phyloP scores from a whole-genome alignment of 371 early-diverging fungal species.

The Apophysomyces ossiformis region DNA sequence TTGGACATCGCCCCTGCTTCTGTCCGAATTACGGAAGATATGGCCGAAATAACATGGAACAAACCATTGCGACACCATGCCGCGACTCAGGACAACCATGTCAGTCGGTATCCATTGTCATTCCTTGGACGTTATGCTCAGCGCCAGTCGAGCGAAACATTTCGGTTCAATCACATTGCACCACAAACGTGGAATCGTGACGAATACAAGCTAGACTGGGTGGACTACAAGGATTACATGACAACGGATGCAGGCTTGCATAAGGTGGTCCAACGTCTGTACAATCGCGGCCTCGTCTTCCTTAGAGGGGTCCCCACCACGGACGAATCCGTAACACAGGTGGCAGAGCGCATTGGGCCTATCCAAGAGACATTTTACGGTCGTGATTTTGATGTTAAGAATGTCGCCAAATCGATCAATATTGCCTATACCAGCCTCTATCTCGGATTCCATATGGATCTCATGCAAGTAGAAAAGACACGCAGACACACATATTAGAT shows the following conservation, averaged over 20 bases:
- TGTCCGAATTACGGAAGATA: conserved; percentile 32
- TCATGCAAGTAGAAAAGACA: conserved; percentile 64
- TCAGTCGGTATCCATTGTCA: conserved; percentile 47
- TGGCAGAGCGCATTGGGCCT: conserved; percentile 78
- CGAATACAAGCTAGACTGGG: conserved; percentile 53
- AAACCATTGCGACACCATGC: conserved; percentile 39
- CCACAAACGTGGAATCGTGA: conserved; percentile 58
- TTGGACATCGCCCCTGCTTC: conserved; percentile 50
- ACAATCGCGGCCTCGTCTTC: conserved; percentile 76
- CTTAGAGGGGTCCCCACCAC: conserved; percentile 70
- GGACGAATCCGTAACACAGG: conserved; percentile 55
- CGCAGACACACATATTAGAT: too few species aligned
- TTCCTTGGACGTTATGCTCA: conserved; percentile 45
- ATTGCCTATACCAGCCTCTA: conserved; percentile 88
- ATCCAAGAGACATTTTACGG: conserved; percentile 87
- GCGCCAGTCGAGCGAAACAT: conserved; percentile 27
- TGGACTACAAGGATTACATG: conserved; percentile 69
- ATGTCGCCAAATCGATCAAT: conserved; percentile 78
- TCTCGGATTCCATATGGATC: conserved; percentile 92
- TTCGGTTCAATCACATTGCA: conserved; percentile 42
- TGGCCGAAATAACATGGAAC: conserved; percentile 50
- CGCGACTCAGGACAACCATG: conserved; percentile 30
- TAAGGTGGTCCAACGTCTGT: conserved; percentile 61
- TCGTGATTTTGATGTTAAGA: conserved; percentile 82
- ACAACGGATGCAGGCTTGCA: conserved; percentile 62